phyloP scores from a whole-genome alignment of 495 filamentous ascomycete species.

The Penicillium roqueforti region DNA sequence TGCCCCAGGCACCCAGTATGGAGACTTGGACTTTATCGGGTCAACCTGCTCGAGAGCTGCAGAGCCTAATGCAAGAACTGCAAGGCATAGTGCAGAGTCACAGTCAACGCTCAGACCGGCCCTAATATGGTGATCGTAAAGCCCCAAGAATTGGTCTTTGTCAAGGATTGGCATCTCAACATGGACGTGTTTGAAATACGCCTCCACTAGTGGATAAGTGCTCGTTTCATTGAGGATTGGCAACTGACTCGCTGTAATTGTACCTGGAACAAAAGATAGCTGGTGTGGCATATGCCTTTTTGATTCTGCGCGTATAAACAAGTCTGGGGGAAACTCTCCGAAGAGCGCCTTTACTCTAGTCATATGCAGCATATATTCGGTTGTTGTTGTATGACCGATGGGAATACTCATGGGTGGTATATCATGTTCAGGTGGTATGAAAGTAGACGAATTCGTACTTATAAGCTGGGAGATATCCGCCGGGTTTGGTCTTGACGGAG shows the following conservation, averaged over 20 bases:
- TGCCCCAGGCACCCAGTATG: constrained; percentile 1
- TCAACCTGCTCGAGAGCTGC: constrained; percentile 3
- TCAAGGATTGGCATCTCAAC: constrained; percentile 4
- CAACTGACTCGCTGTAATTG: not conserved
- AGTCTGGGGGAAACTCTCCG: constrained; percentile 7
- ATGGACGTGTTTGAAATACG: constrained; percentile 3
- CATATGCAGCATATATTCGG: constrained; percentile 4
- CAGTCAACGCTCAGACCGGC: constrained; percentile 1
- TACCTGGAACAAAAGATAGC: not conserved
- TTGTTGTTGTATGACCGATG: constrained; percentile 5
- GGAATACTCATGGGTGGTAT: constrained; percentile 11
- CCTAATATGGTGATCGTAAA: not conserved
- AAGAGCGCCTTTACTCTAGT: constrained; percentile 3
- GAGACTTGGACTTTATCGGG: not conserved
- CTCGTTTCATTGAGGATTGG: not conserved
- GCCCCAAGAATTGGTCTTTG: not conserved
- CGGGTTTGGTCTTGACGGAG: not conserved
- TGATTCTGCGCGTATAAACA: constrained; percentile 8
- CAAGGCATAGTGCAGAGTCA: constrained; percentile 5
- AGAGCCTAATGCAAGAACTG: constrained; percentile 3
- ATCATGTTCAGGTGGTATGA: constrained; percentile 3
- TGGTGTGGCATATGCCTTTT: constrained; percentile 2
- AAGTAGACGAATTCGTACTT: not conserved
- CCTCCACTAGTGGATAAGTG: constrained; percentile 1
- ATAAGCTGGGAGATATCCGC: constrained; percentile 4